phyloP scores from a whole-genome alignment of 2,329 filamentous ascomycete genomes.

The Pseudomassariella vexata region DNA sequence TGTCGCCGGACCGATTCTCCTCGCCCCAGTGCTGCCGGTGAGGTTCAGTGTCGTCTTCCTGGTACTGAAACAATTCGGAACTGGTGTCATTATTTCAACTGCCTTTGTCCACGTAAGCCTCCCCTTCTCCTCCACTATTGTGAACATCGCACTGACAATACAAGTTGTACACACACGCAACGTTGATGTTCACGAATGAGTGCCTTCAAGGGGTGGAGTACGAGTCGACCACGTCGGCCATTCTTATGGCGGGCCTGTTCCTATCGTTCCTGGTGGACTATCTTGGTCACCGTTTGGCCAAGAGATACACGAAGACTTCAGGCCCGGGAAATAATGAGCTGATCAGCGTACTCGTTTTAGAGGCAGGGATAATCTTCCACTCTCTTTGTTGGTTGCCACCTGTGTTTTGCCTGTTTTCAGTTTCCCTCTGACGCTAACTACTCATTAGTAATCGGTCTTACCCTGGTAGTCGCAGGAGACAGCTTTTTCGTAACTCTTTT shows the following conservation, averaged over 20 bases:
- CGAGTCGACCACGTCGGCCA: slow-evolving; percentile 63
- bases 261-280: slow-evolving; percentile 69
- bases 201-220: slow-evolving; percentile 61
- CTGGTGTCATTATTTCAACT: slow-evolving; percentile 66
- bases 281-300: slow-evolving; percentile 53
- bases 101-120: slow-evolving; percentile 59
- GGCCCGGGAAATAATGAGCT: slow-evolving; percentile 26
- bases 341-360: slow-evolving; percentile 62
- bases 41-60: slow-evolving; percentile 48
- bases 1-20: slow-evolving; percentile 62
- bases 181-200: slow-evolving; percentile 65
- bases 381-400: slow-evolving; percentile 49
- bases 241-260: slow-evolving; percentile 70
- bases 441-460: slow-evolving; percentile 53
- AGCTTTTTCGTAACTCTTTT: slow-evolving; percentile 52
- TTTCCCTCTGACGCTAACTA: slow-evolving; percentile 9
- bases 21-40: slow-evolving; percentile 50
- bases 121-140: too few species aligned
- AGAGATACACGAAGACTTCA: slow-evolving; percentile 21
- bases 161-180: slow-evolving; percentile 68
- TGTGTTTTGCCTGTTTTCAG: background rate
- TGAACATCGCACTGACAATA: background rate
- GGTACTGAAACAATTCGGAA: slow-evolving; percentile 68
- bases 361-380: slow-evolving; percentile 71
- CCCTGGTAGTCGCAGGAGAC: slow-evolving; percentile 55